Base-by-base conservation (phyloP, 305 asterid genomes). In the Caryopteris hybrid region DNA sequence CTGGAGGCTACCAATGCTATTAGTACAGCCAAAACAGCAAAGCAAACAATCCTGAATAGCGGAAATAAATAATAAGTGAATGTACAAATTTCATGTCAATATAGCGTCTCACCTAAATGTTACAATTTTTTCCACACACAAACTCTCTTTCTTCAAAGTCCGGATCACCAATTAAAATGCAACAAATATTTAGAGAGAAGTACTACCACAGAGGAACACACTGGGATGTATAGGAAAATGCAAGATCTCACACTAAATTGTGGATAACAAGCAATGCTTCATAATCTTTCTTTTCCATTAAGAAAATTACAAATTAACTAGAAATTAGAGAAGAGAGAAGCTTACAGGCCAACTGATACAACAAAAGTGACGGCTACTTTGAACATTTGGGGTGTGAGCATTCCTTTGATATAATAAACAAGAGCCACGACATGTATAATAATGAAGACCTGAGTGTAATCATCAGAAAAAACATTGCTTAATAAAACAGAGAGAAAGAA, bases 1-100 rank as follows among this genome's bases (percentile, higher is more conserved):
- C 99, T 91, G 69, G 99, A 91, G 80, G 99, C 98, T 70, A 91
- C 96, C 81, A 94, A 21, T 73, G 99, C 99, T 63, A 91, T 12
- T 29, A 94, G 80, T 59, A 94, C 84, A 73, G 96, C 95, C 68
- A 91, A 68, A 71, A 84, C 86, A 75, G 88, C 95, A 60, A 75
- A 69, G 66, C 95, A 84, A 68, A 94, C 85, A 59, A 89, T 68
- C 90, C 99, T 94, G 98, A 34, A 82, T 38, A 71, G 61, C 41
- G 57, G 63, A 74, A 56, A 45, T 31, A 59, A 29, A 45, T 11
- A 27, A 43, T 36, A 48, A 48, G 76, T 31, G 45, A 74, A 34
- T 23, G 41, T 59, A 21, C 14, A 43, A 52, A 46, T 33, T 42
- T 48, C 50, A 33, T 27, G 62, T 21, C 63, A 12, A 33, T 6